Evolutionary conservation across 2,329 filamentous ascomycete species (phyloP).

Genomic region (Aspergillus fructus): DNA sequence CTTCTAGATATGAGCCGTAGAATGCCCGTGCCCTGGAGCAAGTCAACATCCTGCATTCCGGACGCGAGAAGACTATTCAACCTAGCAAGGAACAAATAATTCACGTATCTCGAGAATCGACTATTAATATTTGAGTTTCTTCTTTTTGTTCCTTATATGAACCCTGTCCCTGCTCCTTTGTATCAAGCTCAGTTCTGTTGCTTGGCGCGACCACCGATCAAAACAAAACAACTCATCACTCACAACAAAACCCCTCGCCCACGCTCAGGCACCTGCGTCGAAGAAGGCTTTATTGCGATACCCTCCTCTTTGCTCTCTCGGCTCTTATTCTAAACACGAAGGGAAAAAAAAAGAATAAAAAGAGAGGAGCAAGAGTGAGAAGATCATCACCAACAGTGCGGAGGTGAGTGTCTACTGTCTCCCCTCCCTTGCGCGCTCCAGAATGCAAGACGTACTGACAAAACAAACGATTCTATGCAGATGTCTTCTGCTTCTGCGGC

Average conservation of each 20-base stretch:
- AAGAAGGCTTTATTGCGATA: not conserved
- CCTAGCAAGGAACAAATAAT: not conserved
- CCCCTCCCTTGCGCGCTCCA: not conserved
- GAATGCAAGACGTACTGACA: not conserved
- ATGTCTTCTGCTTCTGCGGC: constrained; percentile 4
- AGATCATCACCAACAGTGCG: not conserved
- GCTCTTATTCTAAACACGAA: not conserved
- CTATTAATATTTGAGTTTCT: not conserved
- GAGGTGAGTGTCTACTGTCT: constrained; percentile 2
- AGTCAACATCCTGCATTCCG: constrained; percentile 11
- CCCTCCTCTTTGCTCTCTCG: not conserved
- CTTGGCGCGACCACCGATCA: constrained; percentile 6
- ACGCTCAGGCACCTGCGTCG: not conserved
- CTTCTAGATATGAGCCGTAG: constrained; percentile 2
- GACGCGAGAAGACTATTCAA: not conserved
- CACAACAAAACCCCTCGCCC: not conserved
- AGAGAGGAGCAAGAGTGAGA: not conserved
- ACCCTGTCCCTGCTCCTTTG: not conserved
- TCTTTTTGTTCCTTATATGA: not conserved
- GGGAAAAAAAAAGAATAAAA: not conserved
- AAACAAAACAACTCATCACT: constrained; percentile 7
- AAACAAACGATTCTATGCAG: constrained; percentile 3
- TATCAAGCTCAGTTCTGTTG: constrained; percentile 8
- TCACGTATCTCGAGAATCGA: not conserved
- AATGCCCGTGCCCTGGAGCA: constrained; percentile 8